phyloP scores from a whole-genome alignment of 2,329 filamentous ascomycete species.

The Talaromyces sp. region DNA sequence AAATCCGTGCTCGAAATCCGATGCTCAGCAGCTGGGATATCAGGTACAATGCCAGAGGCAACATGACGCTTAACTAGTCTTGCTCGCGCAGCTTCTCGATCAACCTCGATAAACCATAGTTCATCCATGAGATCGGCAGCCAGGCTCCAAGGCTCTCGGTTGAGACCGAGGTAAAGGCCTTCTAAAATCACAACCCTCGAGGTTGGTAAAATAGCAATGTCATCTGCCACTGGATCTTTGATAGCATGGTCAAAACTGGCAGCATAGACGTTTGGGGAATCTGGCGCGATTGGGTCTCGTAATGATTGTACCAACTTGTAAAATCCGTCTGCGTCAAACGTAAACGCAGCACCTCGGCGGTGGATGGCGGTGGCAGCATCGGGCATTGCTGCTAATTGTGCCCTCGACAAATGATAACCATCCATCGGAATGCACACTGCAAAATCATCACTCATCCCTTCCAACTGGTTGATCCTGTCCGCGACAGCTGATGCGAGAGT shows the following conservation, averaged over 20 bases:
- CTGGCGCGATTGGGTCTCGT: constrained; percentile 20
- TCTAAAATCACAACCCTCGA: constrained; percentile 42
- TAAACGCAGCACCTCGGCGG: constrained; percentile 2
- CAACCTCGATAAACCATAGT: constrained; percentile 28
- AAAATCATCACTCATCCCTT: not conserved
- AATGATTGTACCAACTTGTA: constrained; percentile 2
- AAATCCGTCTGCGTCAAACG: constrained; percentile 3
- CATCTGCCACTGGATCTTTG: constrained; percentile 39
- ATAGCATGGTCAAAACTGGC: constrained; percentile 42
- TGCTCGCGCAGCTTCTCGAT: constrained; percentile 8
- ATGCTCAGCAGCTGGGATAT: constrained; percentile 10
- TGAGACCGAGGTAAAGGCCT: constrained; percentile 41
- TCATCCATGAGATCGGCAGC: constrained; percentile 40
- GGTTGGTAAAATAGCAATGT: constrained; percentile 32
- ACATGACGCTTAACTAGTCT: constrained; percentile 11
- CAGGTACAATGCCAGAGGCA: constrained; percentile 7
- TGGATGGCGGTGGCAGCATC: constrained; percentile 3
- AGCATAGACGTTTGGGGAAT: not conserved
- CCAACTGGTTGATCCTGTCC: constrained; percentile 1
- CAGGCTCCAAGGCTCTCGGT: constrained; percentile 38
- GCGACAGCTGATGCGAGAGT: not conserved
- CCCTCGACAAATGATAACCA: constrained; percentile 1
- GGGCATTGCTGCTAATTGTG: constrained; percentile 1
- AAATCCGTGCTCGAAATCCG: constrained; percentile 13
- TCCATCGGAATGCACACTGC: constrained; percentile 5